These are phyloP conservation scores for Cryptosporidium meleagridis DNA, from an alignment of 169 alveolate genomes.

Conservation along the genomic window DNA sequence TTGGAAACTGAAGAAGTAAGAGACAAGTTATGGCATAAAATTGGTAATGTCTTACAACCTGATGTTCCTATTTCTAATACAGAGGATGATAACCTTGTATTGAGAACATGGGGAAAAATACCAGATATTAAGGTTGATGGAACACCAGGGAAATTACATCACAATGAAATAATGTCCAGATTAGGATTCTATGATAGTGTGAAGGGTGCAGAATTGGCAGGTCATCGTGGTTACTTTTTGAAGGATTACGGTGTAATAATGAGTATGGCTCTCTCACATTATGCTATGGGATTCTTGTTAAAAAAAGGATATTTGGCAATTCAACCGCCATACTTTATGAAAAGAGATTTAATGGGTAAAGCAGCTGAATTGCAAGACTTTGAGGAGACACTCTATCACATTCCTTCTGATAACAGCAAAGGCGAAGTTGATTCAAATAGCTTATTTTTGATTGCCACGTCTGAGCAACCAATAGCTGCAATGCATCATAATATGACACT, in stretches of 20 bases:
- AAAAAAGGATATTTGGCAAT: constrained; percentile 94
- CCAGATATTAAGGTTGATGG: constrained; percentile 85
- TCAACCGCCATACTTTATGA: constrained; percentile 99
- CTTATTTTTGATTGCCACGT: constrained; percentile 97
- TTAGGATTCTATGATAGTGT: constrained; percentile 92
- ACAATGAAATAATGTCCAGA: constrained; percentile 91
- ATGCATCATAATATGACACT: constrained; percentile 89
- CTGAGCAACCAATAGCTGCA: constrained; percentile 99
- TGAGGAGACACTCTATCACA: constrained; percentile 94
- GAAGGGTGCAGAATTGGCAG: constrained; percentile 96
- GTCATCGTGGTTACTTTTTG: constrained; percentile 97
- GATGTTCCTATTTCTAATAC: constrained; percentile 92
- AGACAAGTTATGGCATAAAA: constrained; percentile 76
- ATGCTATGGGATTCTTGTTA: constrained; percentile 91
- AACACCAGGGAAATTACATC: constrained; percentile 91
- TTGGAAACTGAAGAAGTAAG: constrained; percentile 66
- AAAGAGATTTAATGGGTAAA: constrained; percentile 91
- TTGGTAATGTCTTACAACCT: constrained; percentile 93
- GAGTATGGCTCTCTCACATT: constrained; percentile 95
- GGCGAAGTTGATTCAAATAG: constrained; percentile 78
- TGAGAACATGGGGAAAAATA: constrained; percentile 92
- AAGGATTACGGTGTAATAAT: constrained; percentile 95
- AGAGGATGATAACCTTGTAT: constrained; percentile 93
- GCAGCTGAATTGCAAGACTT: constrained; percentile 98
- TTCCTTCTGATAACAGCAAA: constrained; percentile 76